A percentile compares a stretch with the other conserved stretches of the same genome.
These are phyloP conservation scores for Niveomyces coronatus DNA, from an alignment of 2,329 filamentous ascomycete genomes.

Conservation along the genomic window DNA sequence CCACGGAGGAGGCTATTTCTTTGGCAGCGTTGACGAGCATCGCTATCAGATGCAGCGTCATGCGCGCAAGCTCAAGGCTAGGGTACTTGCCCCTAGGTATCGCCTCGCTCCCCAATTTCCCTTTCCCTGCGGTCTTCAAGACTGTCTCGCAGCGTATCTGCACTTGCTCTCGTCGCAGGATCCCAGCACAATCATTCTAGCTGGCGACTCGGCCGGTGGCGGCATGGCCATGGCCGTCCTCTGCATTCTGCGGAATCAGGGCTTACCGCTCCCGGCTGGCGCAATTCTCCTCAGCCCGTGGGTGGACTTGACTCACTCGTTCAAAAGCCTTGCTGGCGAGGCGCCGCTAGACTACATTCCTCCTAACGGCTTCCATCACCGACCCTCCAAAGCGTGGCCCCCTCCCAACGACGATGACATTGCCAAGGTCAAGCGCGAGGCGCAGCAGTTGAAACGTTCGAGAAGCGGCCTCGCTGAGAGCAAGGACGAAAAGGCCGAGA, in stretches of 20 bases:
- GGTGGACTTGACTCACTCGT: slow-evolving; percentile 93
- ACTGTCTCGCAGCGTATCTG: slow-evolving; percentile 82
- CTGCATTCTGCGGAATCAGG: slow-evolving; percentile 71
- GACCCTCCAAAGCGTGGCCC: slow-evolving; percentile 84
- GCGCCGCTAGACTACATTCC: slow-evolving; percentile 81
- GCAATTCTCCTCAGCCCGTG: slow-evolving; percentile 88
- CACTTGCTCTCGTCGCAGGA: slow-evolving; percentile 68
- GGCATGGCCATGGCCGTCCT: slow-evolving; percentile 80
- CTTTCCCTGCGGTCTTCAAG: slow-evolving; percentile 85
- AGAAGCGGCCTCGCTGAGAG: slow-evolving; percentile 1
- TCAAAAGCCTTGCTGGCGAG: slow-evolving; percentile 72
- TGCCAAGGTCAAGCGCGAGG: slow-evolving; percentile 39
- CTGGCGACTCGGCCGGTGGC: slow-evolving; percentile 86
- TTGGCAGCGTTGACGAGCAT: slow-evolving; percentile 91
- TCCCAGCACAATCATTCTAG: slow-evolving; percentile 72
- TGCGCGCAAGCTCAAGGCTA: slow-evolving; percentile 83
- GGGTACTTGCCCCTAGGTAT: slow-evolving; percentile 80
- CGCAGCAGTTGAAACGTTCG: slow-evolving; percentile 29
- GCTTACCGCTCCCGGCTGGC: slow-evolving; percentile 75
- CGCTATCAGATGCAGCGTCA: slow-evolving; percentile 97
- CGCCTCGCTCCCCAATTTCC: slow-evolving; percentile 87
- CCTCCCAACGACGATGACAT: slow-evolving; percentile 75
- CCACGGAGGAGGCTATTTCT: slow-evolving; percentile 91
- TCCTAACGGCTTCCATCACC: slow-evolving; percentile 76
- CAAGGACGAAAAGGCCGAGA: neutral